Evolutionary conservation across 1,284 basidiomycete species (phyloP).

Genomic region (Grifola frondosa): DNA sequence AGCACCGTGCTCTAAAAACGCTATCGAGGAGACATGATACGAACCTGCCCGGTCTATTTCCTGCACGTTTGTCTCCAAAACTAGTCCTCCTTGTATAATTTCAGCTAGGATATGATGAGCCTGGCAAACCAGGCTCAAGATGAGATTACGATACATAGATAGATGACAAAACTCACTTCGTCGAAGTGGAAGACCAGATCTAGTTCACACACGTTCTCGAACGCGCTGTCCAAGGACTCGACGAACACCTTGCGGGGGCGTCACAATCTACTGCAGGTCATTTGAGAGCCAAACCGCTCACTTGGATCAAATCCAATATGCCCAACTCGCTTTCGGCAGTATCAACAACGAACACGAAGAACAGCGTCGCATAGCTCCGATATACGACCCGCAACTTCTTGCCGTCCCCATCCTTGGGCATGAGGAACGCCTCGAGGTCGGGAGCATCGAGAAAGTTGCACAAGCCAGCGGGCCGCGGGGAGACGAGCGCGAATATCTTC

Average conservation of each 20-base stretch:
- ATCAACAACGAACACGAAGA: constrained; percentile 97
- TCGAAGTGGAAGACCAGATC: constrained; percentile 99
- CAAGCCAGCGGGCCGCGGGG: constrained; percentile 71
- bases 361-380: constrained; percentile 90
- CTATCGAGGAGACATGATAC: constrained; percentile 27
- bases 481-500: constrained; percentile 85
- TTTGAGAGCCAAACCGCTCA: constrained; percentile 36
- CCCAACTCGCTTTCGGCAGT: constrained; percentile 94
- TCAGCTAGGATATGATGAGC: constrained; percentile 94
- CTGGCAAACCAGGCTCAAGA: constrained; percentile 50
- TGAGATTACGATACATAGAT: not conserved
- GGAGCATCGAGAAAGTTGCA: constrained; percentile 94
- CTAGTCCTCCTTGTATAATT: constrained; percentile 95
- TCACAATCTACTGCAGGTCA: not conserved
- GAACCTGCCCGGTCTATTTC: constrained; percentile 80
- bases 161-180: constrained; percentile 57
- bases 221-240: constrained; percentile 92
- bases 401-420: constrained; percentile 47
- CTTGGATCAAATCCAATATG: constrained; percentile 96
- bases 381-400: constrained; percentile 79
- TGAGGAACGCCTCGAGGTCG: constrained; percentile 77
- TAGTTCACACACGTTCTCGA: constrained; percentile 98
- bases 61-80: constrained; percentile 96
- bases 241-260: constrained; percentile 79
- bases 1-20: constrained; percentile 5